A percentile compares a stretch with the other conserved stretches of the same genome.
Conservation (phyloP, 768 basidiomycete genomes). For the Tricholoma saponaceum region DNA sequence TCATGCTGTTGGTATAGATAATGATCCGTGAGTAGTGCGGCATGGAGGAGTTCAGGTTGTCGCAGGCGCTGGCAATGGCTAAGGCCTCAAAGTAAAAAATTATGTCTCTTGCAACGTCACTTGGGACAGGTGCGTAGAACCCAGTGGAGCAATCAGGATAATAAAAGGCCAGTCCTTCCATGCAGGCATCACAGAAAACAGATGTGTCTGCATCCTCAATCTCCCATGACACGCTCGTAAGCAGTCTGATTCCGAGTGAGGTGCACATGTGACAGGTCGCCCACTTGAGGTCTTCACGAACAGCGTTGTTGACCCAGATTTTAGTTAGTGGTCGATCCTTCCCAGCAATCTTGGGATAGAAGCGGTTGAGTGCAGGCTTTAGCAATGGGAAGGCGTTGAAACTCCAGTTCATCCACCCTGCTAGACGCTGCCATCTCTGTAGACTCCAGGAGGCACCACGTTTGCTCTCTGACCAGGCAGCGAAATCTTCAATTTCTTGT, state of each 20-base stretch:
- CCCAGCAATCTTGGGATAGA: conserved; percentile 26
- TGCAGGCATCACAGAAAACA: background rate
- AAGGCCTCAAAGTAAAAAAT: conserved; percentile 26
- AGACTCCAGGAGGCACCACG: conserved; percentile 11
- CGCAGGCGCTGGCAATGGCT: background rate
- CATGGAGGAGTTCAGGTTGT: too few species aligned
- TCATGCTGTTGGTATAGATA: too few species aligned
- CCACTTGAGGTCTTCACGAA: too few species aligned
- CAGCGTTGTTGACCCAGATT: conserved; percentile 20
- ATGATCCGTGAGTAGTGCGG: conserved; percentile 3
- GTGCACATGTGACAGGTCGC: conserved; percentile 15
- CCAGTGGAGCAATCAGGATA: conserved; percentile 3
- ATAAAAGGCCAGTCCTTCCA: conserved; percentile 19
- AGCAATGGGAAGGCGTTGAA: background rate
- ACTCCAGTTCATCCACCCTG: background rate
- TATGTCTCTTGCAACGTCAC: background rate
- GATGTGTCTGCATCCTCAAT: background rate
- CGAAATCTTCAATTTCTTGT: conserved; percentile 6
- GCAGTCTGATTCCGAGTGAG: conserved; percentile 16
- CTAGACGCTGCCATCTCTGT: conserved; percentile 11
- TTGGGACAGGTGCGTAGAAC: conserved; percentile 6
- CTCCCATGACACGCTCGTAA: conserved; percentile 17
- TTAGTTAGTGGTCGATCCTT: conserved; percentile 10
- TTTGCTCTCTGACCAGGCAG: background rate
- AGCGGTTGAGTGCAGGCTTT: conserved; percentile 18